These are phyloP conservation scores for Tephrocybe rancida DNA, from an alignment of 768 basidiomycete species.

Conservation along the genomic window DNA sequence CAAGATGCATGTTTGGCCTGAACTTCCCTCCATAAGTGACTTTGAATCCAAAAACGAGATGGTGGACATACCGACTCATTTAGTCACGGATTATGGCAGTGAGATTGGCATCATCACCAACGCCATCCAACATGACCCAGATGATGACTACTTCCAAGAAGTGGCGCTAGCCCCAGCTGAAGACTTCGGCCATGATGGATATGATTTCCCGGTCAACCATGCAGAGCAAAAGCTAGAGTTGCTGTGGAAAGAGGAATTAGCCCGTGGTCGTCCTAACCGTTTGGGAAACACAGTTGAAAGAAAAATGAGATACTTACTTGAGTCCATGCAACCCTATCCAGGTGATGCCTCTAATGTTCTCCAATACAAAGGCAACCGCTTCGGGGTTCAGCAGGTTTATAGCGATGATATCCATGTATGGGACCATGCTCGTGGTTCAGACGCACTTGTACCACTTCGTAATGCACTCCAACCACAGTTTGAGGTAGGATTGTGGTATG, in stretches of 20 bases:
- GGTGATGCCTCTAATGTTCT: conserved; percentile 1
- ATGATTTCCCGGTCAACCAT: not conserved
- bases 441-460: not conserved
- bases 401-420: not conserved
- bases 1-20: too few relatives aligned
- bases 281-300: not conserved
- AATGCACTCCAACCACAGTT: not conserved
- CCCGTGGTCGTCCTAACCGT: not conserved
- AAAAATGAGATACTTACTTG: not conserved
- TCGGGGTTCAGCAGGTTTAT: not conserved
- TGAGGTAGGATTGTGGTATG: not conserved
- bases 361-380: not conserved
- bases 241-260: not conserved
- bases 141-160: not conserved
- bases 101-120: too few relatives aligned
- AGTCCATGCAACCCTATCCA: conserved; percentile 1
- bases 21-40: too few relatives aligned
- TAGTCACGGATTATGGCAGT: too few relatives aligned
- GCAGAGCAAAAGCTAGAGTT: not conserved
- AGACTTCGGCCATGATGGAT: not conserved
- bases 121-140: not conserved
- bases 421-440: not conserved
- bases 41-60: too few relatives aligned
- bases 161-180: not conserved
- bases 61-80: too few relatives aligned